Conservation (phyloP, 1,284 basidiomycete species). For the Austropuccinia psidii region DNA sequence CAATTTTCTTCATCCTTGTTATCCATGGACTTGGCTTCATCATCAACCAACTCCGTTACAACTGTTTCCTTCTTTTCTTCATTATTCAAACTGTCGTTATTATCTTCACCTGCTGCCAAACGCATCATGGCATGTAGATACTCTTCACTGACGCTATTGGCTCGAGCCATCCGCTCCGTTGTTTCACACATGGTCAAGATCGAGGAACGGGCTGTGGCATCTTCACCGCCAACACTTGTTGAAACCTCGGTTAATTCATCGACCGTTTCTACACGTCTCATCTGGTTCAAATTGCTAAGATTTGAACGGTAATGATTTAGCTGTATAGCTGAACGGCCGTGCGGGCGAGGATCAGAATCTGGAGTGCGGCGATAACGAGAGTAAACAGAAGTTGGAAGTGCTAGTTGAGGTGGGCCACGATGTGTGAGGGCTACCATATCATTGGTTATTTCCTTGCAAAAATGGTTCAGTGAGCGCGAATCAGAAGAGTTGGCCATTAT, state of each 20-base stretch:
- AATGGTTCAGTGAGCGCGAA: no score
- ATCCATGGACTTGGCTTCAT: not conserved
- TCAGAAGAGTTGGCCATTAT: no score
- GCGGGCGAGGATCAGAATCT: not conserved
- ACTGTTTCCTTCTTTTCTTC: no score
- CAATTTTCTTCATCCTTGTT: not conserved
- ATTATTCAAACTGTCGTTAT: no score
- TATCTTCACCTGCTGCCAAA: conserved; percentile 3
- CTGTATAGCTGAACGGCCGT: conserved; percentile 7
- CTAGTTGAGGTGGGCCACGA: not conserved
- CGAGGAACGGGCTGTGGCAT: conserved; percentile 7
- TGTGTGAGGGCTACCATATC: no score
- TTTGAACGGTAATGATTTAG: not conserved
- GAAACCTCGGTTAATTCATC: conserved; percentile 18
- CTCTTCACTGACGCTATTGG: conserved; percentile 15
- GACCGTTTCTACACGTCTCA: conserved; percentile 17
- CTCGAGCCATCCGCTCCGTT: not conserved
- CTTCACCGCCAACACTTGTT: not conserved
- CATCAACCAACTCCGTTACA: not conserved
- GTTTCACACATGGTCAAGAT: not conserved
- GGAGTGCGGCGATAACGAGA: conserved; percentile 12
- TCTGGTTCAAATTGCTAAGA: not conserved
- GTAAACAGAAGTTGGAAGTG: conserved; percentile 1
- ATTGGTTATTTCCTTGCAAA: no score
- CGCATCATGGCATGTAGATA: conserved; percentile 16